Evolutionary conservation across 441 rosid genomes (phyloP).

Genomic region (Cnidoscolus chayamansa): DNA sequence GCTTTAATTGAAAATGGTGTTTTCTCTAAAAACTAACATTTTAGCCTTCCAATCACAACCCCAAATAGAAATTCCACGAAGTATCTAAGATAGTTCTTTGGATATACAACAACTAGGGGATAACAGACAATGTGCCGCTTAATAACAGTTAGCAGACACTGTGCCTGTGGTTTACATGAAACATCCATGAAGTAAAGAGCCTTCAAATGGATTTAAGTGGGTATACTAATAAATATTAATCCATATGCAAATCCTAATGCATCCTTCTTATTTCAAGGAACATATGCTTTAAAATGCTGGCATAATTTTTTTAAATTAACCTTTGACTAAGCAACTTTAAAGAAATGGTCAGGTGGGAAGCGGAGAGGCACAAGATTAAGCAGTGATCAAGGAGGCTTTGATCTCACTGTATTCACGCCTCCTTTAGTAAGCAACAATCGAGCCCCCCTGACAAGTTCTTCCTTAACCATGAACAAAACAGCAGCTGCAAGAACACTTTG

Average conservation of each 20-base stretch:
- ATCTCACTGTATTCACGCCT: conserved; percentile 26
- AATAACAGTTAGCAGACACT: background rate
- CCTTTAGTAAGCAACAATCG: conserved; percentile 49
- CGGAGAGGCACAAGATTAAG: background rate
- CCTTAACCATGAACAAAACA: conserved; percentile 84
- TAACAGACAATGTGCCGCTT: background rate
- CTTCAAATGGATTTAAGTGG: background rate
- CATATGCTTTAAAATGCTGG: background rate
- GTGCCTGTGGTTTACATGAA: background rate
- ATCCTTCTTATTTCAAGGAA: conserved; percentile 13
- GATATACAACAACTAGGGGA: too few relatives aligned
- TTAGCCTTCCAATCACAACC: too few relatives aligned
- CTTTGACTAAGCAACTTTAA: background rate
- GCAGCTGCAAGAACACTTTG: conserved; percentile 95
- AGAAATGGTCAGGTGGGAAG: background rate
- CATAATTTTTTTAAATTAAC: background rate
- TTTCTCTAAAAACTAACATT: too few relatives aligned
- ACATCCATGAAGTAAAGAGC: background rate
- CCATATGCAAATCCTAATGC: background rate
- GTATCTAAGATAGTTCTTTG: too few relatives aligned
- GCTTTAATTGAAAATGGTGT: too few relatives aligned
- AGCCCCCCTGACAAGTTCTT: conserved; percentile 70
- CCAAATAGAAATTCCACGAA: too few relatives aligned
- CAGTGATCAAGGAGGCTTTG: conserved; percentile 39
- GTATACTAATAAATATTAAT: background rate